phyloP scores from a whole-genome alignment of 768 basidiomycete species.

The Pisolithus albus region DNA sequence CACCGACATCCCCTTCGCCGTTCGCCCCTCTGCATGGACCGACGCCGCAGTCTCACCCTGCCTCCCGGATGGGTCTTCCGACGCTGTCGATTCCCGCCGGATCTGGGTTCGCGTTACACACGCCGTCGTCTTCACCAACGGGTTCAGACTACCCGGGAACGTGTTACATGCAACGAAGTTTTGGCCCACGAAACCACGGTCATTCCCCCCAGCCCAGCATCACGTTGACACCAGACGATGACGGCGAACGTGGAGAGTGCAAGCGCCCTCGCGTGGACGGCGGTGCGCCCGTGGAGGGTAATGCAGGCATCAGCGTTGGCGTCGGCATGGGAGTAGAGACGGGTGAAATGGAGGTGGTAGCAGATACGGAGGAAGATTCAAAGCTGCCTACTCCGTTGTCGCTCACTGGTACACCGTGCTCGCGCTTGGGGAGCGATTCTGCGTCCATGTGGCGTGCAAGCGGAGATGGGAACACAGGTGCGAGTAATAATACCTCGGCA shows the following conservation, averaged over 20 bases:
- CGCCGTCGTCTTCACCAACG: slow-evolving; percentile 26
- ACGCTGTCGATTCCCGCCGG: slow-evolving; percentile 5
- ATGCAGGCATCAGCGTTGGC: slow-evolving; percentile 4
- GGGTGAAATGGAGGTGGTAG: slow-evolving; percentile 22
- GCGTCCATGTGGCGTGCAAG: neutral
- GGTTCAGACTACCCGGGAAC: slow-evolving; percentile 12
- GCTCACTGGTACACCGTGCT: slow-evolving; percentile 3
- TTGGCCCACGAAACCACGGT: neutral
- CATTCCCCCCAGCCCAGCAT: slow-evolving; percentile 25
- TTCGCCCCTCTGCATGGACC: neutral
- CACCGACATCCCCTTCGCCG: slow-evolving; percentile 43
- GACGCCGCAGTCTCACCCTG: slow-evolving; percentile 14
- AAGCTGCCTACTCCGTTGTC: slow-evolving; percentile 19
- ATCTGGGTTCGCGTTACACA: slow-evolving; percentile 12
- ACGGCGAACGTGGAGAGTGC: slow-evolving; percentile 12
- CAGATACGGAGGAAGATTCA: slow-evolving; percentile 7
- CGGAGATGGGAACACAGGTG: slow-evolving; percentile 5
- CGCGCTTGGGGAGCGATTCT: neutral
- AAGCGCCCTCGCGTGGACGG: slow-evolving; percentile 21
- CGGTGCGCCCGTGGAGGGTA: slow-evolving; percentile 4
- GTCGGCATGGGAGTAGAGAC: slow-evolving; percentile 3
- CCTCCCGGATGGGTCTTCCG: slow-evolving; percentile 8
- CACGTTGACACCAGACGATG: slow-evolving; percentile 21
- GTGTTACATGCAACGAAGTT: slow-evolving; percentile 1
- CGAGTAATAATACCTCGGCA: slow-evolving; percentile 7